phyloP scores from a whole-genome alignment of 306 rosid genomes.

The Abrus precatorius region DNA sequence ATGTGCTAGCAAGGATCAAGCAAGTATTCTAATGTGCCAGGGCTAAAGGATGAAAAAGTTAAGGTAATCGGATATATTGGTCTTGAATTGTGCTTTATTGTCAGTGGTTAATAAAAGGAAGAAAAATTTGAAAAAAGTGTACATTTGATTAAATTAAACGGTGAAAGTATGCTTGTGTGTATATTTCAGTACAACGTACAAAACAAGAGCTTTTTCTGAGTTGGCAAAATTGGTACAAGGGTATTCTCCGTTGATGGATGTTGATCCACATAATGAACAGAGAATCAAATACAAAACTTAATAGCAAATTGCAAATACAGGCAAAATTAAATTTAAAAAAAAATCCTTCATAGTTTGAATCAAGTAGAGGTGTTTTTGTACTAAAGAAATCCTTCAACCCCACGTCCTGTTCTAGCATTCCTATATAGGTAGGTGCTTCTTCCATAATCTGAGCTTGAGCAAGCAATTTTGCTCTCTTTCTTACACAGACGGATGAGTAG shows the following conservation, averaged over 20 bases:
- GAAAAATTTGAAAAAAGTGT: background rate
- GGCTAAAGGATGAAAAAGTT: conserved; percentile 60
- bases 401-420: conserved; percentile 58
- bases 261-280: no score
- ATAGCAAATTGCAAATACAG: no score
- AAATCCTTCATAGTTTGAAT: no score
- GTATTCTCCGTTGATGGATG: no score
- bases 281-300: no score
- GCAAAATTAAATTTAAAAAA: no score
- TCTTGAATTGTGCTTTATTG: conserved; percentile 31
- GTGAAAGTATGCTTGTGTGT: no score
- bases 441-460: conserved; percentile 80
- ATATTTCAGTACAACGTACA: no score
- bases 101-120: conserved; percentile 8
- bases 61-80: conserved; percentile 64
- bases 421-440: conserved; percentile 68
- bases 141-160: background rate
- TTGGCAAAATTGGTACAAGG: no score
- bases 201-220: no score
- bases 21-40: conserved; percentile 66
- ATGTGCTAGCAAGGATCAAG: conserved; percentile 62
- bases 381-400: conserved; percentile 77
- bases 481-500: conserved; percentile 79
- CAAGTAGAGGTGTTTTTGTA: background rate
- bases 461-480: conserved; percentile 69